Conservation (phyloP, 768 basidiomycete species). For the Stropharia rugosoannulata region DNA sequence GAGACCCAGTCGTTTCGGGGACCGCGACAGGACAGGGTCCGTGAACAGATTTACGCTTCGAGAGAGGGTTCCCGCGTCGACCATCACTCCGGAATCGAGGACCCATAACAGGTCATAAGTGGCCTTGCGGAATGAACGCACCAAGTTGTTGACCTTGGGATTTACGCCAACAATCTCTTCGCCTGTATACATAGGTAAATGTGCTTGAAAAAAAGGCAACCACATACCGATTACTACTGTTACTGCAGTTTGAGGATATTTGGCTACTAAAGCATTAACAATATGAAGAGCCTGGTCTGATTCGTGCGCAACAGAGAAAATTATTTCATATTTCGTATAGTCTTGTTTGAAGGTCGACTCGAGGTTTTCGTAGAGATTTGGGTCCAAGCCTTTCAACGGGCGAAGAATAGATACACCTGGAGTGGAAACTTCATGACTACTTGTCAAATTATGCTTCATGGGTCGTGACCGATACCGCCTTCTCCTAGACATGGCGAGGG, state of each 20-base stretch:
- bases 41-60: slow-evolving; percentile 80
- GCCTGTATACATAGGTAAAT: slow-evolving; percentile 41
- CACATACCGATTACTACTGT: slow-evolving; percentile 70
- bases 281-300: slow-evolving; percentile 86
- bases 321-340: slow-evolving; percentile 88
- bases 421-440: slow-evolving; percentile 42
- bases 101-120: slow-evolving; percentile 93
- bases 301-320: slow-evolving; percentile 89
- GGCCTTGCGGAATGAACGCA: slow-evolving; percentile 79
- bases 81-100: slow-evolving; percentile 91
- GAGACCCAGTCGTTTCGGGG: slow-evolving; percentile 62
- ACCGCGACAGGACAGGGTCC: slow-evolving; percentile 34
- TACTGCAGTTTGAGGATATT: slow-evolving; percentile 76
- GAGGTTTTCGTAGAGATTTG: slow-evolving; percentile 94
- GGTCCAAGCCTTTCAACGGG: slow-evolving; percentile 92
- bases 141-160: slow-evolving; percentile 96
- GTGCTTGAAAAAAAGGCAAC: neutral
- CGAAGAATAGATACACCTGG: slow-evolving; percentile 95
- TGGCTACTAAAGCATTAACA: slow-evolving; percentile 71
- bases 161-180: slow-evolving; percentile 87
- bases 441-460: slow-evolving; percentile 51
- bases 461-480: slow-evolving; percentile 71
- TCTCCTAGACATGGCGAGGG: slow-evolving; percentile 44
- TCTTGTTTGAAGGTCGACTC: slow-evolving; percentile 92
- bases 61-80: slow-evolving; percentile 74